phyloP scores from a whole-genome alignment of 2,329 filamentous ascomycete species.

The Thelonectria rubi region DNA sequence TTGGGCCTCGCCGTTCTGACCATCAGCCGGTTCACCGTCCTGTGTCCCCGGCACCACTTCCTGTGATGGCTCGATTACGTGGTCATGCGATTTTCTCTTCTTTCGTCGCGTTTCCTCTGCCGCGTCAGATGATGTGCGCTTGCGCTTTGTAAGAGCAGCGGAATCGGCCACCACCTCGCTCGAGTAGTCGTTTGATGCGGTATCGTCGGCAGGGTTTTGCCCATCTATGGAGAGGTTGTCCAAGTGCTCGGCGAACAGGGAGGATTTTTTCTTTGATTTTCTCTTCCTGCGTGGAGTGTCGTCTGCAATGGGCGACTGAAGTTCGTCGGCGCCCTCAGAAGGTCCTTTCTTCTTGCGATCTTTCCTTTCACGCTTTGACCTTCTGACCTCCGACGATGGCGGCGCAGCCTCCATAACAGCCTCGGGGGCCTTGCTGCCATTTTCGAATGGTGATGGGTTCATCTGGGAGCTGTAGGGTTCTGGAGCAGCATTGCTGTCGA shows the following conservation, averaged over 20 bases:
- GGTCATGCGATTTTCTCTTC: slow-evolving; percentile 44
- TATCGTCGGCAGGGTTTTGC: slow-evolving; percentile 17
- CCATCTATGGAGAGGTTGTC: slow-evolving; percentile 31
- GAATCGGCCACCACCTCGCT: slow-evolving; percentile 32
- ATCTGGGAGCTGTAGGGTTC: slow-evolving; percentile 45
- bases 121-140: slow-evolving; percentile 46
- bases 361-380: slow-evolving; percentile 47
- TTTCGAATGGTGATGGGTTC: slow-evolving; percentile 24
- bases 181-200: slow-evolving; percentile 22
- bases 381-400: slow-evolving; percentile 33
- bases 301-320: slow-evolving; percentile 28
- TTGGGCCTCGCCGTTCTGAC: slow-evolving; percentile 39
- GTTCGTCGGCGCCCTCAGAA: slow-evolving; percentile 30
- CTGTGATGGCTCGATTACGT: slow-evolving; percentile 32
- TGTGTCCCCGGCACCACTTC: slow-evolving; percentile 36
- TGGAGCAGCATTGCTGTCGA: slow-evolving; percentile 49
- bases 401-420: slow-evolving; percentile 44
- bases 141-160: slow-evolving; percentile 44
- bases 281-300: slow-evolving; percentile 37
- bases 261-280: slow-evolving; percentile 42
- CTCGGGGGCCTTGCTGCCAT: slow-evolving; percentile 39
- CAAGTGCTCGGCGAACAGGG: slow-evolving; percentile 29
- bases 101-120: slow-evolving; percentile 46
- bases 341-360: slow-evolving; percentile 42
- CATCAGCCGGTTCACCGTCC: slow-evolving; percentile 28